Evolutionary conservation across 495 filamentous ascomycete species (phyloP), one percentile per base, ranked within the genome.

Genomic region (Antarctomyces pellizariae): DNA sequence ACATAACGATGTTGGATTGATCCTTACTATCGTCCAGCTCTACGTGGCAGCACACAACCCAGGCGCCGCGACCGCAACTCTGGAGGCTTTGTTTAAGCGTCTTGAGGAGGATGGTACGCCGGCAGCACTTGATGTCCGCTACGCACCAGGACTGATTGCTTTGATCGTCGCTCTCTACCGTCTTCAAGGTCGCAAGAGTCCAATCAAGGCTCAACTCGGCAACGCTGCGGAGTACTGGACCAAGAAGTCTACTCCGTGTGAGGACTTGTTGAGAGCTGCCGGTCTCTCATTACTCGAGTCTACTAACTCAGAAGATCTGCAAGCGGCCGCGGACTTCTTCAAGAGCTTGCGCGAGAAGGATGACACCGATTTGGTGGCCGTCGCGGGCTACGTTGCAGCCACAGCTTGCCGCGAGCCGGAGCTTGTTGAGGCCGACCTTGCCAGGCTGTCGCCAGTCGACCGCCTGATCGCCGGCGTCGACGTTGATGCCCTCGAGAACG

Each of bases 171-270:
- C 76, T 2, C 54, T 99, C 1, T 91, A 92, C 48, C 63, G 64
- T 32, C 52, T 56, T 2, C 75, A 89, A 47, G 70, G 71, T 29
- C 77, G 82, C n/a, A 75, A 68, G 31, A 43, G 61, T 13, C 68
- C 75, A 20, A 64, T 75, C 35, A 72, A 70, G 28, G 47, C 52
- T 1, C 64, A 80, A 34, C 56, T 95, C 11, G 66, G 69, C 31
- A 75, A 75, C 50, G 82, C 86, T 5, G 83, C 79, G 3, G 49
- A 61, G 6, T 72, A 89, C 52, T 95, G 89, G 89, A 59, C 25
- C 32, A 40, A 9, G 22, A 52, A 43, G 26, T 44, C 58, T 7
- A 57, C 63, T 31, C 34, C 57, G 12, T 52, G 60, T 3, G 48
- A 43, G 8, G 34, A 48, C 31, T 64, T 97, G 12, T 59, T 92